These are phyloP conservation scores for Mortierella sp. DNA, from an alignment of 371 early-diverging fungal species.

Conservation along the genomic window DNA sequence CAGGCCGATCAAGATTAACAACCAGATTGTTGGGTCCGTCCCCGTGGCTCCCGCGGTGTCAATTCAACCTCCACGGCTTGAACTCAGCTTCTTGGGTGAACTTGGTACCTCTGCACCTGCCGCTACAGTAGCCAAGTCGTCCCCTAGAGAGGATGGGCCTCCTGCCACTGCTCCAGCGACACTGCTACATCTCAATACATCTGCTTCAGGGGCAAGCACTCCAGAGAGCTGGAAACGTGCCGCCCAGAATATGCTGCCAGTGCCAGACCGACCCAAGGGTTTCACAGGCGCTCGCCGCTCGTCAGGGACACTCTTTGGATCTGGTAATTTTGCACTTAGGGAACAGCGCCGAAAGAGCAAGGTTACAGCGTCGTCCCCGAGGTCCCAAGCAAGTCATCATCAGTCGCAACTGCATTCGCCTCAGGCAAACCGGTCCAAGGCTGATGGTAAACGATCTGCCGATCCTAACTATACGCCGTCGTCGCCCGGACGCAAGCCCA, in stretches of 20 bases:
- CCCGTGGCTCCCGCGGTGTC: constrained; percentile 31
- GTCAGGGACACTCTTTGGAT: constrained; percentile 37
- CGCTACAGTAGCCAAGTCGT: not conserved
- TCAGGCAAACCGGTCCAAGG: constrained; percentile 9
- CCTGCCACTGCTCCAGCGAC: constrained; percentile 31
- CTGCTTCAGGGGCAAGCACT: constrained; percentile 19
- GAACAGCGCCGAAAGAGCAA: constrained; percentile 49
- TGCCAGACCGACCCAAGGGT: constrained; percentile 18
- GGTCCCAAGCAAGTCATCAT: constrained; percentile 5
- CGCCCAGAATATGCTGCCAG: constrained; percentile 24
- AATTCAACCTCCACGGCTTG: constrained; percentile 47
- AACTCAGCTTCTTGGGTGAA: constrained; percentile 49
- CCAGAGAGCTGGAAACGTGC: constrained; percentile 24
- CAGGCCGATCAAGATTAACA: constrained; percentile 39
- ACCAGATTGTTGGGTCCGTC: constrained; percentile 18
- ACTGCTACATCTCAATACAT: constrained; percentile 3
- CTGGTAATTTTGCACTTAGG: constrained; percentile 42
- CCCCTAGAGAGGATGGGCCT: constrained; percentile 5
- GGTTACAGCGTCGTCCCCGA: constrained; percentile 11
- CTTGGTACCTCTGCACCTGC: not conserved
- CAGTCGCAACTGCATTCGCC: not conserved
- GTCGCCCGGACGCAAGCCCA: constrained; percentile 14
- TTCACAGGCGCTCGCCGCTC: constrained; percentile 32
- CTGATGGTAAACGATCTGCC: constrained; percentile 46
- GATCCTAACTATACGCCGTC: constrained; percentile 3